Evolutionary conservation across 331 rosid species (phyloP), one percentile per base, ranked within the genome.

Genomic region (Saraca asoca): DNA sequence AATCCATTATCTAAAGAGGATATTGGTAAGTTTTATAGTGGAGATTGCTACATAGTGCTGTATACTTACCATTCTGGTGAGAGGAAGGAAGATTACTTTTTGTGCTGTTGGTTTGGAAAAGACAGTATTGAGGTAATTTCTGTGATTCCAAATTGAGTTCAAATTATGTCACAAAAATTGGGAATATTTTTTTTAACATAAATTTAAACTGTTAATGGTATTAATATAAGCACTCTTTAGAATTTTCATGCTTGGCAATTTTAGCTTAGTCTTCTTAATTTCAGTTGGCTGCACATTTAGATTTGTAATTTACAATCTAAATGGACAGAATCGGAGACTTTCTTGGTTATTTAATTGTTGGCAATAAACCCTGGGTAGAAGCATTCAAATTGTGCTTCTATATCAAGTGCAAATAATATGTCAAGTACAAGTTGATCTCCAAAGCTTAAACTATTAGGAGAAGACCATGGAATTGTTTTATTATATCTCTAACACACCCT

Each of bases 51-150:
- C 85, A 80, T 94, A 74, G 69, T 94, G 24, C 78, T 88, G 56
- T 94, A 90, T 66, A 83, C 95, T 57, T 86, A 88, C 73, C 96
- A 94, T 77, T 86, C 96, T 15, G 95, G 97, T 6, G 99, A 94
- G 69, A 85, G 95, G 77, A 94, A 94, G 82, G 99, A 94, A 71
- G 99, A 94, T 72, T 94, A 88, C 79, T 74, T 81, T 78, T 79
- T 90, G 85, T 85, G 92, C 76, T 81, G 84, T 77, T 94, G 99
- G 99, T 88, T 82, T 58, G 99, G 99, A 63, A 94, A 88, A 70
- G 82, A 88, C 69, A 90, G 97, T 81, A 45, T 74, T 62, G 95
- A 86, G 99, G 99, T 94, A 80, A 78, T 69, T 64, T 55, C 54
- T 67, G 18, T 64, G 51, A n/a, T 49, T 78, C 68, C 10, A 58